Percentiles rank a stretch among this genome's conserved stretches.
Conservation (phyloP, 169 alveolate species). For the Plasmodium yoelii region DNA sequence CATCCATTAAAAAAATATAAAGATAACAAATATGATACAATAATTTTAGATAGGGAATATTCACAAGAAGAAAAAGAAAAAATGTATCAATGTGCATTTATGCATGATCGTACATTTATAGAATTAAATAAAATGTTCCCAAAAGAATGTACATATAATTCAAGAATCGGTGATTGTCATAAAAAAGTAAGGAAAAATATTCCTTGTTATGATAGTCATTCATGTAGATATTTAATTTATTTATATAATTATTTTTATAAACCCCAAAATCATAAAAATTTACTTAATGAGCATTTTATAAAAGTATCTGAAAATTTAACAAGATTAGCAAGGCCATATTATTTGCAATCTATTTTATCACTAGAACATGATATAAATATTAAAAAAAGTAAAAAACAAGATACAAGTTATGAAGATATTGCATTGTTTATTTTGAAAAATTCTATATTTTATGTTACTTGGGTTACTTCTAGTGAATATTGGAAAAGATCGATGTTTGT, state of each 20-base stretch:
- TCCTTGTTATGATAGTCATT: slow-evolving; percentile 40
- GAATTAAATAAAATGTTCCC: slow-evolving; percentile 77
- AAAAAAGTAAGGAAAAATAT: slow-evolving; percentile 46
- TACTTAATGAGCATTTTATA: slow-evolving; percentile 79
- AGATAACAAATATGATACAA: slow-evolving; percentile 16
- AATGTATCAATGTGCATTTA: slow-evolving; percentile 70
- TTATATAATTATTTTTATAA: slow-evolving; percentile 75
- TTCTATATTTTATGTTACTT: slow-evolving; percentile 64
- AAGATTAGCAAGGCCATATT: slow-evolving; percentile 57
- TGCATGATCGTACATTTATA: slow-evolving; percentile 68
- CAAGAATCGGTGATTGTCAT: slow-evolving; percentile 81
- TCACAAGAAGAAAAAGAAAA: slow-evolving; percentile 41
- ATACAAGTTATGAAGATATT: slow-evolving; percentile 61
- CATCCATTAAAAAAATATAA: slow-evolving; percentile 1
- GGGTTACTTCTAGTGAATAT: slow-evolving; percentile 76
- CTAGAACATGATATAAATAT: slow-evolving; percentile 72
- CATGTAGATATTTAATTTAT: slow-evolving; percentile 71
- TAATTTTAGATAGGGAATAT: slow-evolving; percentile 46
- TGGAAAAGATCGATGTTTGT: slow-evolving; percentile 70
- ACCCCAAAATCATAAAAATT: slow-evolving; percentile 76
- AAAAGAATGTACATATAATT: slow-evolving; percentile 77
- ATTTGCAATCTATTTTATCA: slow-evolving; percentile 65
- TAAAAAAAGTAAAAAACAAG: slow-evolving; percentile 40
- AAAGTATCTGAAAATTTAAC: slow-evolving; percentile 79
- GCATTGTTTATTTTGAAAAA: slow-evolving; percentile 60